Base-by-base conservation (phyloP, 176 grass and related monocot species). In the Oryza brachyantha region DNA sequence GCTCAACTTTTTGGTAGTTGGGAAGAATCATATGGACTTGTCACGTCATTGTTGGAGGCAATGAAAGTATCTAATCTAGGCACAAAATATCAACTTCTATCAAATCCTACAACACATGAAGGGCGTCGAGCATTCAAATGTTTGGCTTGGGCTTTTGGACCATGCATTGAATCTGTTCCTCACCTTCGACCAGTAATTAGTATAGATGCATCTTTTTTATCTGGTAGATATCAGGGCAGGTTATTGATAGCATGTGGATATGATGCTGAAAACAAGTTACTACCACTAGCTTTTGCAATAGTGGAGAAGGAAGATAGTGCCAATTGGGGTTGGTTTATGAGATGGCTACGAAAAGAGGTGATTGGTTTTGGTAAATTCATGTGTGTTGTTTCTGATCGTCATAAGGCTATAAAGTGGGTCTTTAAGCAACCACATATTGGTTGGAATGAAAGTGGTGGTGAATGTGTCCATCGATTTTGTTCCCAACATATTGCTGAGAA, bases 1-100 rank as follows among this genome's bases (percentile, higher is more conserved):
- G 10, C 13, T 9, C 74, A 77, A 64, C 27, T 42, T 19, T 77
- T 77, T 77, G 74, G 74, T 10, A 62, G n/a, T 16, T 42, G 55
- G 74, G 74, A 64, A 41, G 19, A 4, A 31, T 77, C 34, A 9
- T 77, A 64, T 38, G 40, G 21, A 25, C 13, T 77, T 29, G 57
- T 77, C 27, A 17, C 5, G 1, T 21, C 13, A 1, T 42, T 77
- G 13, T 27, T 77, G 8, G 55, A 77, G 57, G 74, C 54, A 8
- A 77, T 40, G 36, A 59, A 13, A 7, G 24, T 5, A 8, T 10
- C 22, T 61, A 60, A 54, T 77, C 32, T 34, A 11, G n/a, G 74
- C 10, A 77, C 74, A 29, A 64, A 64, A 17, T 77, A 64, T 13
- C 5, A 19, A 26, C n/a, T 77, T 37, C 5, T 77, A 0, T 39